A percentile compares a stretch with the other conserved stretches of the same genome.
Evolutionary conservation across 495 filamentous ascomycete species (phyloP).

Genomic region (Evansstolkia leycettana): DNA sequence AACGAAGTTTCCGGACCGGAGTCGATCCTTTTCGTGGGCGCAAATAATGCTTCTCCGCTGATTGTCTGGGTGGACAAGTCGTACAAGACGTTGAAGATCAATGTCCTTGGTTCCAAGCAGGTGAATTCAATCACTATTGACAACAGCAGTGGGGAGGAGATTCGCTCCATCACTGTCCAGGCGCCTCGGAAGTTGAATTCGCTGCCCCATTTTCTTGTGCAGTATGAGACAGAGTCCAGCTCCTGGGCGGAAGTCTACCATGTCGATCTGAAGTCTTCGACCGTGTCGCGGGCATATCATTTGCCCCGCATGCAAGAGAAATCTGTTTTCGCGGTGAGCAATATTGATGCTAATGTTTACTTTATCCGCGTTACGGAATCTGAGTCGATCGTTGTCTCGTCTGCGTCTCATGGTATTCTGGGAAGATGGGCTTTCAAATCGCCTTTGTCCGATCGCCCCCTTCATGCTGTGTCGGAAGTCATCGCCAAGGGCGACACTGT

Average conservation of each 20-base stretch:
- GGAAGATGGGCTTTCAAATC: conserved; percentile 53
- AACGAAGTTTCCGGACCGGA: conserved; percentile 53
- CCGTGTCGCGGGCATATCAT: conserved; percentile 59
- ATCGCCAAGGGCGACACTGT: conserved; percentile 51
- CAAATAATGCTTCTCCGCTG: conserved; percentile 70
- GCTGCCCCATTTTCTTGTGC: conserved; percentile 70
- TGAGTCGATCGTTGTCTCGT: conserved; percentile 63
- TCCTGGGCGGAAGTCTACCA: conserved; percentile 84
- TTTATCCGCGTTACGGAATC: conserved; percentile 68
- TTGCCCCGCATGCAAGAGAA: conserved; percentile 55
- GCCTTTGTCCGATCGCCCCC: conserved; percentile 22
- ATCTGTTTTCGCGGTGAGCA: conserved; percentile 71
- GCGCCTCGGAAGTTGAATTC: conserved; percentile 58
- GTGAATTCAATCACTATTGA: conserved; percentile 37
- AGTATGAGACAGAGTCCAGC: conserved; percentile 56
- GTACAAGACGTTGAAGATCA: conserved; percentile 58
- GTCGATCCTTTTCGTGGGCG: conserved; percentile 67
- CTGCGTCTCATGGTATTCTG: conserved; percentile 61
- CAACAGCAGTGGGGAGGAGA: conserved; percentile 40
- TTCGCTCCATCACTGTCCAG: conserved; percentile 58
- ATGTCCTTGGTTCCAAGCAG: conserved; percentile 65
- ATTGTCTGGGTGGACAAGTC: conserved; percentile 70
- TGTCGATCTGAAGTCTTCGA: conserved; percentile 53
- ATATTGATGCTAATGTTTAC: conserved; percentile 67
- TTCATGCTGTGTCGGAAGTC: conserved; percentile 75